Evolutionary conservation across 1,139 yeast genomes (phyloP).

Genomic region (Meyerozyma elateridarum): DNA sequence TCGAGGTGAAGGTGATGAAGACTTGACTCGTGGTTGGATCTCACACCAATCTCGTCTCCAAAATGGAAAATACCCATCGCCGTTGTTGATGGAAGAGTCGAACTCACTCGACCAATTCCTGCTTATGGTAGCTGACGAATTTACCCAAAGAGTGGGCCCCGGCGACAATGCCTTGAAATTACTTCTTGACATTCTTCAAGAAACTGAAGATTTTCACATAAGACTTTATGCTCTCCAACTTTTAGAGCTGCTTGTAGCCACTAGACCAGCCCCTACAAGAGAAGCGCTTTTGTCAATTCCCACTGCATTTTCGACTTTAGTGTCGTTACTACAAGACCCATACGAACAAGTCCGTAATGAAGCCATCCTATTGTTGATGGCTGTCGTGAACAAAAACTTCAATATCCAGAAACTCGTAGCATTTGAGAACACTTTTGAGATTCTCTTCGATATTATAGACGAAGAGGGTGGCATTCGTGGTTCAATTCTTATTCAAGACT

Average conservation of each 20-base stretch:
- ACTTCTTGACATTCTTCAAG: conserved; percentile 51
- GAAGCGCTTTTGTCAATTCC: conserved; percentile 72
- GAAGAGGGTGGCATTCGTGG: conserved; percentile 91
- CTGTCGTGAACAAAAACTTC: conserved; percentile 74
- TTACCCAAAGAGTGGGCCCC: conserved; percentile 55
- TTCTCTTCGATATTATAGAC: conserved; percentile 67
- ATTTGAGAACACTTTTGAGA: conserved; percentile 88
- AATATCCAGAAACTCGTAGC: conserved; percentile 92
- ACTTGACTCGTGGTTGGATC: conserved; percentile 62
- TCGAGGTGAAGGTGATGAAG: conserved; percentile 53
- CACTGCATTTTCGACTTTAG: conserved; percentile 73
- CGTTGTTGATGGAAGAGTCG: conserved; percentile 57
- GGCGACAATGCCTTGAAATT: conserved; percentile 46
- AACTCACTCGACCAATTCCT: conserved; percentile 74
- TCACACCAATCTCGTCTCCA: conserved; percentile 73
- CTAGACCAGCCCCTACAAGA: conserved; percentile 71
- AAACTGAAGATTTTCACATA: conserved; percentile 63
- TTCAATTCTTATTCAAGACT: conserved; percentile 87
- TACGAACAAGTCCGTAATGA: conserved; percentile 92
- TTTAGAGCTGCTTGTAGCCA: conserved; percentile 75
- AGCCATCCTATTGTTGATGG: conserved; percentile 76
- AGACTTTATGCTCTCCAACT: conserved; percentile 79
- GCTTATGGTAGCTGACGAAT: conserved; percentile 91
- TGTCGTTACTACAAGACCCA: conserved; percentile 60
- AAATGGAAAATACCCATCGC: conserved; percentile 81